These are phyloP conservation scores for Pelargonium australe DNA, from an alignment of 441 rosid genomes.

Conservation along the genomic window DNA sequence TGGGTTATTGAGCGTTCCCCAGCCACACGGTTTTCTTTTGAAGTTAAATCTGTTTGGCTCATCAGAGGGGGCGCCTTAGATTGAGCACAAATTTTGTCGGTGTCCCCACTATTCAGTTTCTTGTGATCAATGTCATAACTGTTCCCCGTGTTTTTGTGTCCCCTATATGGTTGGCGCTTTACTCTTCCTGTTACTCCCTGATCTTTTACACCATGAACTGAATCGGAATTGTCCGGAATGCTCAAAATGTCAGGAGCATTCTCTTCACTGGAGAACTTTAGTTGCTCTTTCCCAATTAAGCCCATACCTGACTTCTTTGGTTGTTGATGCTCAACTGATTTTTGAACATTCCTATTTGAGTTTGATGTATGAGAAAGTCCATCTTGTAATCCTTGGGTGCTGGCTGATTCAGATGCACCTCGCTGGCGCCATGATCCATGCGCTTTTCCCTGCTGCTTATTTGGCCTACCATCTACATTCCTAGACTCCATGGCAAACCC, in stretches of 20 bases:
- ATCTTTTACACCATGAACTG: conserved; percentile 40
- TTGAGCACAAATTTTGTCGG: conserved; percentile 33
- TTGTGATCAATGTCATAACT: conserved; percentile 46
- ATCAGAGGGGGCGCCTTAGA: conserved; percentile 33
- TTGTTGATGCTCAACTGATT: conserved; percentile 37
- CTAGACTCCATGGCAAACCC: conserved; percentile 35
- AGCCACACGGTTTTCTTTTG: conserved; percentile 44
- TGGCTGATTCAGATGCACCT: conserved; percentile 36
- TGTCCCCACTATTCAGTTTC: conserved; percentile 39
- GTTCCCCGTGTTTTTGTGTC: conserved; percentile 42
- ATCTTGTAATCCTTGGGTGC: conserved; percentile 30
- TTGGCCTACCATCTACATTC: conserved; percentile 51
- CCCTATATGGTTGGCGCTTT: conserved; percentile 53
- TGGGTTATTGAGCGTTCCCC: conserved; percentile 58
- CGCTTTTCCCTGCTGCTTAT: conserved; percentile 50
- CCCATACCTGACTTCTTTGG: conserved; percentile 33
- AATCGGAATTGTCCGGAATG: conserved; percentile 40
- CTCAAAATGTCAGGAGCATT: conserved; percentile 47
- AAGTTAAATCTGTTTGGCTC: conserved; percentile 34
- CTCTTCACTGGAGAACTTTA: conserved; percentile 41
- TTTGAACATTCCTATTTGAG: conserved; percentile 32
- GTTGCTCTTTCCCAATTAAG: conserved; percentile 39
- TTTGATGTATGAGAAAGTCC: conserved; percentile 28
- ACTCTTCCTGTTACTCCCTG: conserved; percentile 47
- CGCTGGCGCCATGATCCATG: conserved; percentile 75